These are phyloP conservation scores for Solanum habrochaites DNA, from an alignment of 257 asterid species.

Conservation along the genomic window DNA sequence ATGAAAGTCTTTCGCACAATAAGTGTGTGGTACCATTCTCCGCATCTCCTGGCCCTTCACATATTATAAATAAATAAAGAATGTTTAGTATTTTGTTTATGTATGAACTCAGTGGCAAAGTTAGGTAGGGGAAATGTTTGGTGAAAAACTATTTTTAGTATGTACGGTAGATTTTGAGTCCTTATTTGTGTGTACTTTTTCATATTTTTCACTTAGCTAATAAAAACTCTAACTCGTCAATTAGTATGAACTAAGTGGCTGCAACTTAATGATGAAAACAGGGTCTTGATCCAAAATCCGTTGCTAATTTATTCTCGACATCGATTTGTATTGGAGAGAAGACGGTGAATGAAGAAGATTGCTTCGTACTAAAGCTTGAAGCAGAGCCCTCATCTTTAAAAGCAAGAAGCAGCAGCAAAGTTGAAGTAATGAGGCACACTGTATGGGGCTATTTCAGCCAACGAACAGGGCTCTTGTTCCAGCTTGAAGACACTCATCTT, in stretches of 20 bases:
- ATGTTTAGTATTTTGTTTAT: background rate
- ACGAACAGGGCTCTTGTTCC: conserved; percentile 22
- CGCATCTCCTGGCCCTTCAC: background rate
- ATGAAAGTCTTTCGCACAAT: background rate
- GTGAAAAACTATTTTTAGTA: background rate
- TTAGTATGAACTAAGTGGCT: background rate
- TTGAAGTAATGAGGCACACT: conserved; percentile 27
- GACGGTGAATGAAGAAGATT: conserved; percentile 18
- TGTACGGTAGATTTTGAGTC: background rate
- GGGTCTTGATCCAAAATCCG: conserved; percentile 34
- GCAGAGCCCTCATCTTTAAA: conserved; percentile 4
- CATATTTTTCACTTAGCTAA: background rate
- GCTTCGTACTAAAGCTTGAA: conserved; percentile 29
- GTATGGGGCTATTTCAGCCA: conserved; percentile 13
- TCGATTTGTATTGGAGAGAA: conserved; percentile 34
- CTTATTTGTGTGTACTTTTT: background rate
- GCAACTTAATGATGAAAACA: background rate
- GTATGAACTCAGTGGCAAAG: background rate
- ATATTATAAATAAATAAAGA: background rate
- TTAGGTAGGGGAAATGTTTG: background rate
- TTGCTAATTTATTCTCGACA: conserved; percentile 22
- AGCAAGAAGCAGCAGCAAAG: conserved; percentile 19
- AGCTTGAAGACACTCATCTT: conserved; percentile 25
- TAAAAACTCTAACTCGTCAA: background rate
- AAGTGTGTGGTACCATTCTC: background rate